Evolutionary conservation across 805 yeast genomes (phyloP).

Genomic region (Kurtzmaniella cleridarum): DNA sequence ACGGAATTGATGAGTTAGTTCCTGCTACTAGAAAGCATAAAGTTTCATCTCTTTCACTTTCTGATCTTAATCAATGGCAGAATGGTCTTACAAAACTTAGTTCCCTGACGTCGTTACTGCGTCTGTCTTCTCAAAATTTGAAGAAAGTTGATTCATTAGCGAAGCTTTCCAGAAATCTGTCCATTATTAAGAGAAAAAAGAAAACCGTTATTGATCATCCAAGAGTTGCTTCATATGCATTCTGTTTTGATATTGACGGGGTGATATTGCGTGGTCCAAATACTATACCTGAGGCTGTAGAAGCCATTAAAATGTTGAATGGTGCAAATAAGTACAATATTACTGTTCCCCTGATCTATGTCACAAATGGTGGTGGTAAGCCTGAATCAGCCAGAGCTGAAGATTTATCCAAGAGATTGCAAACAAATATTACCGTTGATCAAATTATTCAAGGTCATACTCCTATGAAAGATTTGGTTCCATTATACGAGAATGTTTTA

Average conservation of each 20-base stretch:
- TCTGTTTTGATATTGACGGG: conserved; percentile 92
- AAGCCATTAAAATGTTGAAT: conserved; percentile 66
- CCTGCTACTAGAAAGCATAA: conserved; percentile 59
- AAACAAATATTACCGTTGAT: conserved; percentile 56
- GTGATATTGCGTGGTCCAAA: conserved; percentile 82
- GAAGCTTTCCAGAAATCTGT: conserved; percentile 41
- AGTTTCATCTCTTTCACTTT: conserved; percentile 61
- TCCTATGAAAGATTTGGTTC: conserved; percentile 81
- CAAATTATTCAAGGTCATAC: conserved; percentile 93
- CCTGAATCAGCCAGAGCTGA: conserved; percentile 70
- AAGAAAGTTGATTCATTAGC: conserved; percentile 41
- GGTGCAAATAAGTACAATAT: conserved; percentile 76
- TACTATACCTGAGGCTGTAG: conserved; percentile 73
- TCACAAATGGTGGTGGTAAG: conserved; percentile 91
- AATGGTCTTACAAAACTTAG: conserved; percentile 38
- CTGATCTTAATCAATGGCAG: conserved; percentile 64
- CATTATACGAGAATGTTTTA: conserved; percentile 62
- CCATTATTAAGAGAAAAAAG: conserved; percentile 42
- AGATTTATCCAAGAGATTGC: conserved; percentile 61
- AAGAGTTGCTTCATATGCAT: conserved; percentile 77
- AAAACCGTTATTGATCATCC: conserved; percentile 58
- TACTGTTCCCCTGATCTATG: conserved; percentile 76
- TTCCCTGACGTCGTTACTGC: conserved; percentile 30
- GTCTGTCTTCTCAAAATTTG: conserved; percentile 30
- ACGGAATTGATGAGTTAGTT: conserved; percentile 62